Evolutionary conservation across 2,329 filamentous ascomycete species (phyloP), one percentile per base, ranked within the genome.

Genomic region (Thelonectria blattea): DNA sequence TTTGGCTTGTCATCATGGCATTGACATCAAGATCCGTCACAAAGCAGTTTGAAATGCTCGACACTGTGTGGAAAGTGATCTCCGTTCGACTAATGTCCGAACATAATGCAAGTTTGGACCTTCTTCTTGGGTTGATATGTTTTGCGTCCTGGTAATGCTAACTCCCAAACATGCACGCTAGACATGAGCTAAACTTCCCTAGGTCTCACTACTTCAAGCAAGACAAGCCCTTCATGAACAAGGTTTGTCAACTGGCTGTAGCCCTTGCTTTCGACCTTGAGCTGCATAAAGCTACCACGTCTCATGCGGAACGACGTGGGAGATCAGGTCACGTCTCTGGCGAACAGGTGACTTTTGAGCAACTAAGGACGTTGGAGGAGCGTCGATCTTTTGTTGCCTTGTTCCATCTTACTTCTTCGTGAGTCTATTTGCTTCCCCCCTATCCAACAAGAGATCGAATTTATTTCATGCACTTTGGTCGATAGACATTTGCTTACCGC

Each of bases 241-340:
- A 76, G 47, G 68, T 75, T 10, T 70, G 73, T 8, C 74, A 75
- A 34, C 61, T 81, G 24, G 75, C 75, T 2, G 66, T 75, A 8
- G 71, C 76, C 0, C 60, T 81, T 1, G 70, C 78, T 1, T 74
- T 71, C 5, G 79, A 81, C 46, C 67, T 81, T 2, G 74, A 74
- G 3, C 71, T 81, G n/a, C 60, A 73, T 15, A 55, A 52, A 47
- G 52, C 8, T 49, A 2, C 8, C 50, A 9, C 51, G 10, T 15
- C 47, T 12, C 7, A 6, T 43, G 6, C 34, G 18, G 7, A 34
- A 50, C n/a, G 45, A 32, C 24, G 49, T 15, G 34, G 34, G 15
- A 14, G 51, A n/a, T 32, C 30, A 8, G 43, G 52, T 7, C 46
- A 27, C 3, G 2, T 52, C 8, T 32, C 32, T 3, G 24, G 24